Evolutionary conservation across 2,329 filamentous ascomycete genomes (phyloP).

Genomic region (Botrytis cinerea): DNA sequence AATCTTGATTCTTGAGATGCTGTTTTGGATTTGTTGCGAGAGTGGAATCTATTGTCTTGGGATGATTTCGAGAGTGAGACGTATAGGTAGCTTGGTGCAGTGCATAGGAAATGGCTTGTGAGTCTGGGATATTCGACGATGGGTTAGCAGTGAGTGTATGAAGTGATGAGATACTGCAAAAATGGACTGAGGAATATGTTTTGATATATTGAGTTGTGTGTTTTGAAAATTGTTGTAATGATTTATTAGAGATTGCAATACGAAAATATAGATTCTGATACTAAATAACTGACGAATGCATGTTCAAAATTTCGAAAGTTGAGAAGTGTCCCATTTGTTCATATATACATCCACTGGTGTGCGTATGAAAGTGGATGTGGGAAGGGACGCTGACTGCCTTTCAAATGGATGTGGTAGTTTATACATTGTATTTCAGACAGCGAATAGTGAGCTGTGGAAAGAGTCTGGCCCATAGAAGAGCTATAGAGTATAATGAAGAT

Average conservation of each 20-base stretch:
- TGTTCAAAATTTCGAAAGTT: no score
- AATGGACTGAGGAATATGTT: no score
- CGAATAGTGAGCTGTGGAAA: rapidly evolving
- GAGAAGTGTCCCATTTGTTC: no score
- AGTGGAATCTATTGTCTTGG: background rate
- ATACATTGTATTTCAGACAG: background rate
- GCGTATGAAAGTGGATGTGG: background rate
- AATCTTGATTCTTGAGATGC: background rate
- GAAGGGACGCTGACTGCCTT: background rate
- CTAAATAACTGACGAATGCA: no score
- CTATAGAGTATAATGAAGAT: background rate
- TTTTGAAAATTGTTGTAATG: no score
- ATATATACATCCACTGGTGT: no score
- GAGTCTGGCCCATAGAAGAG: rapidly evolving
- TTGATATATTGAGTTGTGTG: no score
- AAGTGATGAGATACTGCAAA: no score
- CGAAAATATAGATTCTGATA: no score
- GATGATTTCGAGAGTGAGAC: background rate
- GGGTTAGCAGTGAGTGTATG: background rate
- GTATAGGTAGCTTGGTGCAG: rapidly evolving
- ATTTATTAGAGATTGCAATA: no score
- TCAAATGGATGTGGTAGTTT: background rate
- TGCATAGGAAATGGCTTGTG: background rate
- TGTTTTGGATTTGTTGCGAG: background rate
- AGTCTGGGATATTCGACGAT: background rate